Evolutionary conservation across 75 land plant species (phyloP), one percentile per base, ranked within the genome.

Genomic region (Adiantum capillusveneris): DNA sequence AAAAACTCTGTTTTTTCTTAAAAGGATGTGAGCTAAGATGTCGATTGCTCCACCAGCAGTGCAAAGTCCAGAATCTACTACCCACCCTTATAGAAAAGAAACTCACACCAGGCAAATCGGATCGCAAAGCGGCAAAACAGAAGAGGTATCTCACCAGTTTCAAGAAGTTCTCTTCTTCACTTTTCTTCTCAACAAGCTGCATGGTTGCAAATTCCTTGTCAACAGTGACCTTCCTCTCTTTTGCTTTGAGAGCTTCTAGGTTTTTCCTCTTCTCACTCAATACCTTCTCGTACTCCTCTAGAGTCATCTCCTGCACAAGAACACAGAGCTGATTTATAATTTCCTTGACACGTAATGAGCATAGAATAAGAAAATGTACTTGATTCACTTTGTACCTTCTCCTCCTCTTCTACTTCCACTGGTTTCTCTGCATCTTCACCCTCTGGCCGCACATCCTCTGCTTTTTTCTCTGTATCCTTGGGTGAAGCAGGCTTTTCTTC

Each of bases 221-320:
- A 48, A 65, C 52, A 11, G 31, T 55, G 9, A 79, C 83, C 61
- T 68, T 80, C 50, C 79, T 75, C 31, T 68, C 75, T 54, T 71
- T 68, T 7, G 45, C 25, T 48, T 76, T 80, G 12, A 45, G 42
- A 1, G 63, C 62, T 22, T 37, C 65, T 26, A 80, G 61, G 24
- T 56, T 24, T 62, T 80, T 80, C 43, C 79, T 60, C 51, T 75
- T 75, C 64, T 80, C 79, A 56, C 57, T 56, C 27, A 64, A 60
- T 13, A 72, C 27, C 51, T 72, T 75, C 76, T 80, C 83, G 58
- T 80, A 80, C 60, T 80, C 69, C 11, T 76, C 79, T 6, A 80
- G 65, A 11, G 83, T 80, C 83, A 75, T 80, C 51, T 65, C 59
- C 83, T 80, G 73, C 24, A 46, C 50, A 46, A 6, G 14, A 5